phyloP scores from a whole-genome alignment of 108 stramenopile species.

The Nitzschia inconspicua region DNA sequence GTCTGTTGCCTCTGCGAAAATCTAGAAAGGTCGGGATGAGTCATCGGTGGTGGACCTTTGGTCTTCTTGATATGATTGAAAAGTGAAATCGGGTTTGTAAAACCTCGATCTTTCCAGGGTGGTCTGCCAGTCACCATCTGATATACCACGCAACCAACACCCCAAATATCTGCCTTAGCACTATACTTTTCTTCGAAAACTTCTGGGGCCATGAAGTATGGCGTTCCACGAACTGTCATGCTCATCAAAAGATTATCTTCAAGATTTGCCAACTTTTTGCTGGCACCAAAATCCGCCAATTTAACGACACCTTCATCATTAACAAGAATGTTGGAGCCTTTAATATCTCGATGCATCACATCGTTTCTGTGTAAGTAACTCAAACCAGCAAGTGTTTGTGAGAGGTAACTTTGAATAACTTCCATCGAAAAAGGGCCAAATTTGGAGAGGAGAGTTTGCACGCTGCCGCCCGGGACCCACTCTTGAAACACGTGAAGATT shows the following conservation, averaged over 20 bases:
- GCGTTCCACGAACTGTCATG: constrained; percentile 86
- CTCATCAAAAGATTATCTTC: constrained; percentile 59
- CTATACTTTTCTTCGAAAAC: constrained; percentile 89
- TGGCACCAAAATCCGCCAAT: constrained; percentile 92
- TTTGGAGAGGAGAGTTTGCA: constrained; percentile 70
- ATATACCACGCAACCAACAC: constrained; percentile 81
- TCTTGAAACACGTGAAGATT: constrained; percentile 95
- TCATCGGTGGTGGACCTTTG: constrained; percentile 46
- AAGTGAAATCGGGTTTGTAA: constrained; percentile 88
- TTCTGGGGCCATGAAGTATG: constrained; percentile 94
- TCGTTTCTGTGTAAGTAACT: constrained; percentile 84
- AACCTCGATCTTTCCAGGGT: constrained; percentile 90
- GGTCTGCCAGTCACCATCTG: constrained; percentile 88
- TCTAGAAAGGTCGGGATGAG: constrained; percentile 13
- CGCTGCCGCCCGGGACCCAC: constrained; percentile 94
- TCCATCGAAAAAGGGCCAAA: constrained; percentile 85
- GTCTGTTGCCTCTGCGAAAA: constrained; percentile 1
- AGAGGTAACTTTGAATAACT: constrained; percentile 76
- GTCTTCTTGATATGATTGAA: constrained; percentile 71
- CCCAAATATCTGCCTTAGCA: constrained; percentile 87
- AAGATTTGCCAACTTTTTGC: constrained; percentile 54
- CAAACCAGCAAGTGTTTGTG: constrained; percentile 89
- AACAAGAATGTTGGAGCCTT: constrained; percentile 94
- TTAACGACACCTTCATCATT: constrained; percentile 90
- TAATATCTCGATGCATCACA: constrained; percentile 95